Evolutionary conservation across 108 stramenopile species (phyloP), one percentile per base, ranked within the genome.

Genomic region (Craspedostauros australis): DNA sequence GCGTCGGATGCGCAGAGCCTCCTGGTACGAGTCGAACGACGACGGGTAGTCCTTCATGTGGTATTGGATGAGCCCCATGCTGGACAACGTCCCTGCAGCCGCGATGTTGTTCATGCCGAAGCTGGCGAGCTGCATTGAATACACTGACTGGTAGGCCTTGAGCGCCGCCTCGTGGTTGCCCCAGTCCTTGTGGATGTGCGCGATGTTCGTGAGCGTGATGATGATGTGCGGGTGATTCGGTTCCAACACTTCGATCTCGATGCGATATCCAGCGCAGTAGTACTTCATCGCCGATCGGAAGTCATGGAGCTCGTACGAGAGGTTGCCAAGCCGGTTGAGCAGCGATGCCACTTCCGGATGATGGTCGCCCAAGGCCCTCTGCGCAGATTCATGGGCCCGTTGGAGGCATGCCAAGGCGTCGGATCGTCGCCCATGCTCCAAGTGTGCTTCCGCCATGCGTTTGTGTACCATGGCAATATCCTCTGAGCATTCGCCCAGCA

Each of bases 341-440:
- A 60, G 73, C 4, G 73, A 68, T 4, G 82, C 77, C 23, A 83
- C 43, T 41, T 83, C 82, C 19, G 66, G 66, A 54, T 83, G 77
- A 26, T 29, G 23, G n/a, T 53, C 30, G 3, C 82, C 82, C 3
- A 76, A 37, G 1, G 75, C 60, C 5, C 42, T 36, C 20, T 49
- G 57, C 26, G 54, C 68, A 0, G 57, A 45, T 18, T 33, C 38
- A 11, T 79, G 38, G 0, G 72, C 55, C 31, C 61, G 34, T 31
- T 70, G 32, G 45, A 64, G 79, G 31, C 72, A 21, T 8, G 39
- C 39, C 14, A 57, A 29, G 12, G 82, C 82, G 27, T 62, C 32
- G 4, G 76, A 49, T 14, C 61, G 46, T 19, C 76, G 52, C 9
- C 46, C 60, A 27, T 51, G 51, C 18, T 67, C 72, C 32, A 74